Conservation (phyloP, 352 stramenopile genomes). For the Phytophthora litchii region DNA sequence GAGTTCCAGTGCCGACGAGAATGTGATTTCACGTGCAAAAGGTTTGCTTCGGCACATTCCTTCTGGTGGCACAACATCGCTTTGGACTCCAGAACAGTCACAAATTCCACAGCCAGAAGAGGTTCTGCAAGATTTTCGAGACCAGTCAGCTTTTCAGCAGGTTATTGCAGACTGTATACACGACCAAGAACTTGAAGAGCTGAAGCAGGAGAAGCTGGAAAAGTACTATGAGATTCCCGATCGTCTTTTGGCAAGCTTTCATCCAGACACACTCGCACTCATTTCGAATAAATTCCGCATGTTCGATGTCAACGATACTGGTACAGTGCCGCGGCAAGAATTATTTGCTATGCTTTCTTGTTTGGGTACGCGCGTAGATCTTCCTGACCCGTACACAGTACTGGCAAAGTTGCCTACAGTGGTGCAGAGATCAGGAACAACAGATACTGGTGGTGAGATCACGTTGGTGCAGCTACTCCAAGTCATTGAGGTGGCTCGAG, state of each 20-base stretch:
- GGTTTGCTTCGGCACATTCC: constrained; percentile 25
- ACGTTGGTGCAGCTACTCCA: constrained; percentile 38
- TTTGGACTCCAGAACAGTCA: constrained; percentile 17
- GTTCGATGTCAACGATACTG: constrained; percentile 52
- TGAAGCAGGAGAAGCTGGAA: constrained; percentile 24
- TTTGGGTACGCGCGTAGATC: constrained; percentile 40
- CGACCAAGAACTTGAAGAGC: constrained; percentile 33
- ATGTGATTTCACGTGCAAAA: not conserved
- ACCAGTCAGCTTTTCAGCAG: constrained; percentile 37
- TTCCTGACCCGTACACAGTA: constrained; percentile 52
- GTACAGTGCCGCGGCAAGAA: constrained; percentile 42
- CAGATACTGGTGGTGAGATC: constrained; percentile 9
- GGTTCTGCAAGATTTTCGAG: constrained; percentile 28
- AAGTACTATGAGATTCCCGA: constrained; percentile 36
- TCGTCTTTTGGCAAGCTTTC: constrained; percentile 37
- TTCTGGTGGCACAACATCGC: constrained; percentile 2
- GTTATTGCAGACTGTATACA: constrained; percentile 42
- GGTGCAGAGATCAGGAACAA: not conserved
- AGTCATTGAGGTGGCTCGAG: constrained; percentile 26
- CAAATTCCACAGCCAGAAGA: constrained; percentile 1
- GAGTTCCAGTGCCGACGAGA: not conserved
- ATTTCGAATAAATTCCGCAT: constrained; percentile 45
- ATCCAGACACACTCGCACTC: constrained; percentile 30
- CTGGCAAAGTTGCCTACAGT: constrained; percentile 28
- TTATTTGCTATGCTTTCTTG: constrained; percentile 46